Base-by-base conservation (phyloP, 75 land plant species). In the Ceratopteris richardii region DNA sequence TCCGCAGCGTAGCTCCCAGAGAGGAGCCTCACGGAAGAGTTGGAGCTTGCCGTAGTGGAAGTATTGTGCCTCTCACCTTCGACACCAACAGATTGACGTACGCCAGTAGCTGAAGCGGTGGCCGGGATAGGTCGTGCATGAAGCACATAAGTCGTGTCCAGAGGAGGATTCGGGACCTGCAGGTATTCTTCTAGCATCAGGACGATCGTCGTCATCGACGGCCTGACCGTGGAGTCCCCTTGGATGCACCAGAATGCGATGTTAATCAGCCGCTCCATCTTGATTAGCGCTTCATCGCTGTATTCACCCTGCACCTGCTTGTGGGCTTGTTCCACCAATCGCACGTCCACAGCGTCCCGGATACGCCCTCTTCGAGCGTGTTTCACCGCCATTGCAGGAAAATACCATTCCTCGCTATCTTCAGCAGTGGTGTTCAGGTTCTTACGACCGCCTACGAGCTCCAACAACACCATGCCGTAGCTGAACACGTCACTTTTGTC, bases 401-500 rank as follows among this genome's bases (percentile, higher is more conserved):
- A 84, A 62, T 70, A 81, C 64, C 74, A 75, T 25, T 66, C 67
- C 28, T 75, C 68, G 6, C 31, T 14, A 22, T 74, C 67, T 40
- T 66, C 73, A 24, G 56, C 56, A 10, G 81, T 51, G 57, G 71
- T 68, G 57, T 84, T 80, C 19, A 81, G 74, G 43, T 77, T 81
- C 64, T 81, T 71, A 44, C 88, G 33, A 12, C 88, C 88, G 12
- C 81, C 85, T 29, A 85, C 61, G 24, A 85, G 77, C 74, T 85
- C 85, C 28, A 85, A 60, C 27, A 82, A 71, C 30, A 85, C 82
- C 82, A 85, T 82, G 12, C 89, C 89, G 56, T 66, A 85, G 66
- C 89, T 85, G 70, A 71, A 85, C 10, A 82, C 89, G 54, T 85
- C 89, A n/a, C 77, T 79, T 51, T 79, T 85, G 7, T 71, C 89